phyloP scores from a whole-genome alignment of 495 filamentous ascomycete genomes.

The Penicillium cinerascens region DNA sequence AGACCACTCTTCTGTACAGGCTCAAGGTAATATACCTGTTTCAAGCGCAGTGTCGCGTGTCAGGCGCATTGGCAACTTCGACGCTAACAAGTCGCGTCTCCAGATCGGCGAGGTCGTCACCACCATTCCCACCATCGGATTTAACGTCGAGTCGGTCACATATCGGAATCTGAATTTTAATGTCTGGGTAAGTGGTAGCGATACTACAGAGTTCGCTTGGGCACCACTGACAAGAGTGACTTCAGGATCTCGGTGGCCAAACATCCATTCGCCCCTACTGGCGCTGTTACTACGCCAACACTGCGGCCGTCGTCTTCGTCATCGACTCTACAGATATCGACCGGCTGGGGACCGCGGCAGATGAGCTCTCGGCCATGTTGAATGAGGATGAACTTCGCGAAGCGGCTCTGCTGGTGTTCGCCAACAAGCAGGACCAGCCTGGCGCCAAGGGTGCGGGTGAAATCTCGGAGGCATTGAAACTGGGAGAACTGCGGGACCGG shows the following conservation, averaged over 20 bases:
- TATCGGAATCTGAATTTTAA: slow-evolving; percentile 98
- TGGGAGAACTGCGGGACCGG: slow-evolving; percentile 87
- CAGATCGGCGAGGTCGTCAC: slow-evolving; percentile 98
- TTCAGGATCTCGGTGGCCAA: slow-evolving; percentile 88
- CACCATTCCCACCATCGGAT: slow-evolving; percentile 97
- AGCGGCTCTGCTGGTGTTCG: slow-evolving; percentile 89
- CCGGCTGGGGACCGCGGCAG: slow-evolving; percentile 82
- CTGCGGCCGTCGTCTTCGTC: slow-evolving; percentile 97
- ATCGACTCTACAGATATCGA: slow-evolving; percentile 98
- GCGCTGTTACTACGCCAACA: slow-evolving; percentile 99
- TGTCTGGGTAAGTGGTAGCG: slow-evolving; percentile 71
- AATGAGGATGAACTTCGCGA: slow-evolving; percentile 95
- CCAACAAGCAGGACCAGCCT: slow-evolving; percentile 98
- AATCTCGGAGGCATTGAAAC: slow-evolving; percentile 85
- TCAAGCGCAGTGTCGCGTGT: neutral
- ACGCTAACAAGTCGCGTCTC: slow-evolving; percentile 19
- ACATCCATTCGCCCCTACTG: slow-evolving; percentile 97
- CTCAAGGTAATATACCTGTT: slow-evolving; percentile 64
- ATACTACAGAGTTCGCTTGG: neutral
- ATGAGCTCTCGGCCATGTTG: slow-evolving; percentile 91
- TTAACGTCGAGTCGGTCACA: slow-evolving; percentile 97
- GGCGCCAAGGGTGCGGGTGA: slow-evolving; percentile 95
- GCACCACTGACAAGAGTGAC: slow-evolving; percentile 3
- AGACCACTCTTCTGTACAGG: slow-evolving; percentile 94
- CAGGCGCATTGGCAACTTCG: neutral